These are phyloP conservation scores for Fusarium tupiense DNA, from an alignment of 2,329 filamentous ascomycete species.

Conservation along the genomic window DNA sequence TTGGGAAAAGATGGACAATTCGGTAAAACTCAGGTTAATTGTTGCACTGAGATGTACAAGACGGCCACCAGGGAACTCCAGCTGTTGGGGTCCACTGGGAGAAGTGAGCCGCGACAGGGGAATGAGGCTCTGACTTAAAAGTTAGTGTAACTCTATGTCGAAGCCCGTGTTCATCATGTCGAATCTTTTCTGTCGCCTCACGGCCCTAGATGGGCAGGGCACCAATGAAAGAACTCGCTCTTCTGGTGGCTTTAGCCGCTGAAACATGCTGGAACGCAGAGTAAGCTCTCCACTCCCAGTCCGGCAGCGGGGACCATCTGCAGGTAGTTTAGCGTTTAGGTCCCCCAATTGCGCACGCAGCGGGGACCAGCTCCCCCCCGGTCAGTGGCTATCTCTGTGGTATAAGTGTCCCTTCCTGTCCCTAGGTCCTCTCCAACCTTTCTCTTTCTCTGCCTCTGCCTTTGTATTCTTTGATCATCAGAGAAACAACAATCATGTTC, in stretches of 20 bases:
- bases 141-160: neutral
- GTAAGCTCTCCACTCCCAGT: constrained; percentile 27
- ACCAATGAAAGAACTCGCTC: constrained; percentile 7
- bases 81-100: neutral
- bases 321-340: constrained; percentile 21
- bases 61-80: neutral
- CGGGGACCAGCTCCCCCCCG: constrained; percentile 29
- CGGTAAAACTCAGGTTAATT: constrained; percentile 46
- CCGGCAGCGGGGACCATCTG: constrained; percentile 17
- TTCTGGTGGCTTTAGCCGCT: constrained; percentile 26
- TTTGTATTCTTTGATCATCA: constrained; percentile 29
- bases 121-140: constrained; percentile 6
- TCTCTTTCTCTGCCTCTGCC: constrained; percentile 5
- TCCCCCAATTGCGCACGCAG: constrained; percentile 27
- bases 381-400: constrained; percentile 24
- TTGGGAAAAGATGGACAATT: constrained; percentile 33
- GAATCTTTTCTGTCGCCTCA: constrained; percentile 7
- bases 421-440: constrained; percentile 16
- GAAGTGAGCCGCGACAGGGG: constrained; percentile 1
- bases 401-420: constrained; percentile 41
- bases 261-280: constrained; percentile 41
- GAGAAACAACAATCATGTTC: constrained; percentile 69
- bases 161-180: neutral
- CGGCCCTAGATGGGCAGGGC: neutral
- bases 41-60: neutral